Evolutionary conservation across 2,329 filamentous ascomycete genomes (phyloP).

Genomic region (Paecilomyces niveus): DNA sequence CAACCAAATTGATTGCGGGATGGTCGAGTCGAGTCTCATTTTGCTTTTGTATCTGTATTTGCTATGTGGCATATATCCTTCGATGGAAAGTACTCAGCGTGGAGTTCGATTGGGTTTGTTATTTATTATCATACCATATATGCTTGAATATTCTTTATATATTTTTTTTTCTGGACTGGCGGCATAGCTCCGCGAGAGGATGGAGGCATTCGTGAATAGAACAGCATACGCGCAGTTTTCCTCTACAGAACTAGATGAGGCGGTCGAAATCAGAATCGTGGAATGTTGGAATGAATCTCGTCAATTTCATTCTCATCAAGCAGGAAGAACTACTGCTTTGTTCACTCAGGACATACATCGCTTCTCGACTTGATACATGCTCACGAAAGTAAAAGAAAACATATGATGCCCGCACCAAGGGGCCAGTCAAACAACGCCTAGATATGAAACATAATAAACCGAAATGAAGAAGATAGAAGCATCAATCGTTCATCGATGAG

Average conservation of each 20-base stretch:
- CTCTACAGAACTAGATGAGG: too few species aligned
- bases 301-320: too few species aligned
- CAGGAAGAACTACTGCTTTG: too few species aligned
- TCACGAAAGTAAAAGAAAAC: background rate
- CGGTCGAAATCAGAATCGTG: too few species aligned
- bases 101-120: background rate
- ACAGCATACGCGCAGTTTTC: too few species aligned
- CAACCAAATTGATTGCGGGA: conserved; percentile 1
- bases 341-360: background rate
- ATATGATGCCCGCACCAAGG: background rate
- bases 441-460: background rate
- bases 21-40: too few species aligned
- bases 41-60: background rate
- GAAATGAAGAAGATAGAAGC: background rate
- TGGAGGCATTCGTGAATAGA: too few species aligned
- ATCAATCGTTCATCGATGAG: background rate
- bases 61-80: background rate
- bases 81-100: background rate
- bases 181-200: too few species aligned
- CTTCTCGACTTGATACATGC: background rate
- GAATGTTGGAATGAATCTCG: too few species aligned
- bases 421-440: background rate
- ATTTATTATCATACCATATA: background rate
- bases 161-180: too few species aligned
- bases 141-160: too few species aligned